Percentiles rank a stretch among this genome's conserved stretches.
Conservation (phyloP, 306 rosid species). For the Hippophae gyantsensis region DNA sequence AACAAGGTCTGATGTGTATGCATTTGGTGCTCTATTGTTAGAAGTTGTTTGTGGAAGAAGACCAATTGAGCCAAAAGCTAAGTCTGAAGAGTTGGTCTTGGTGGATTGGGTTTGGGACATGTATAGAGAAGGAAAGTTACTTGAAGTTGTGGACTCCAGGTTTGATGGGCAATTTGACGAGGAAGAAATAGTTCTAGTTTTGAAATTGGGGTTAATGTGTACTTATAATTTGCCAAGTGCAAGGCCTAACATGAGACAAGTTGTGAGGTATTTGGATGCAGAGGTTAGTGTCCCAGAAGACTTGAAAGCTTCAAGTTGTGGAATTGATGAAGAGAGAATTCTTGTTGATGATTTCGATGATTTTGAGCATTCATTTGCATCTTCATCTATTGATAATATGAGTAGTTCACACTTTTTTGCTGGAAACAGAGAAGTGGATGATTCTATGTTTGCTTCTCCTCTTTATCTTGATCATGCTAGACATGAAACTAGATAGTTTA, state of each 20-base stretch:
- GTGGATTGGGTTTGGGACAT: constrained; percentile 22
- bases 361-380: too few relatives aligned
- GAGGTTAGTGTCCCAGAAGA: constrained; percentile 12
- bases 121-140: constrained; percentile 9
- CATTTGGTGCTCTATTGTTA: constrained; percentile 29
- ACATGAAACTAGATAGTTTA: too few relatives aligned
- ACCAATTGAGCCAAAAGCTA: constrained; percentile 16
- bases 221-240: constrained; percentile 17
- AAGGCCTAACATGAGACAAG: constrained; percentile 32
- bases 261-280: constrained; percentile 24
- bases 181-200: constrained; percentile 28
- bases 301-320: too few relatives aligned
- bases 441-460: too few relatives aligned
- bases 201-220: constrained; percentile 28
- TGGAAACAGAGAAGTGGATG: too few relatives aligned
- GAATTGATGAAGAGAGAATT: too few relatives aligned
- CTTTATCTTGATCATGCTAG: too few relatives aligned
- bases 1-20: constrained; percentile 17
- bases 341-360: too few relatives aligned
- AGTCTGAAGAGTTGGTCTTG: constrained; percentile 7
- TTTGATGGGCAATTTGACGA: constrained; percentile 3
- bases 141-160: constrained; percentile 19
- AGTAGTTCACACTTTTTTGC: too few relatives aligned
- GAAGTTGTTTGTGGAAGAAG: constrained; percentile 30
- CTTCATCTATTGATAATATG: too few relatives aligned